Conservation (phyloP, 768 basidiomycete genomes). For the Lyophyllum atratum region DNA sequence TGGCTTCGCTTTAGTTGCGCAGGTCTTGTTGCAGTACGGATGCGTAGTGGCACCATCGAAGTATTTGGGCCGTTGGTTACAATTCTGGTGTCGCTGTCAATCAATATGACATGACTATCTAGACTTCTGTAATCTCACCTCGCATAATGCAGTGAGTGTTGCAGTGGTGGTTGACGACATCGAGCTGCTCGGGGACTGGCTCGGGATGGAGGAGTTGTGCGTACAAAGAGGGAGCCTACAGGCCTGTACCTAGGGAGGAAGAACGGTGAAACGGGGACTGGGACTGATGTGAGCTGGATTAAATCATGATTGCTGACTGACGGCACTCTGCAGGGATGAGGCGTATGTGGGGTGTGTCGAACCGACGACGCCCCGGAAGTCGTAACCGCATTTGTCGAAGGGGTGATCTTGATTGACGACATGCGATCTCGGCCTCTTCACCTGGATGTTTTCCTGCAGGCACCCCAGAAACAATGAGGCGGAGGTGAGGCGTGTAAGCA, state of each 20-base stretch:
- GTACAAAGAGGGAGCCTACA: not conserved
- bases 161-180: constrained; percentile 21
- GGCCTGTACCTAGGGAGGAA: constrained; percentile 3
- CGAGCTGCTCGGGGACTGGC: not conserved
- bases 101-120: constrained; percentile 2
- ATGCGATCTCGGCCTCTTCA: constrained; percentile 23
- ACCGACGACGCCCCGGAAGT: constrained; percentile 10
- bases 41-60: constrained; percentile 57
- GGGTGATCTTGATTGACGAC: constrained; percentile 17
- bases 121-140: constrained; percentile 37
- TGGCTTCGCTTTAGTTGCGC: constrained; percentile 47
- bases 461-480: constrained; percentile 37
- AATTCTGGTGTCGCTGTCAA: constrained; percentile 40
- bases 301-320: not conserved
- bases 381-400: constrained; percentile 25
- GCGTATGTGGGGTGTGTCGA: not conserved
- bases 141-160: constrained; percentile 36
- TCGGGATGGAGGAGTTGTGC: not conserved
- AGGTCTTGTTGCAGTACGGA: constrained; percentile 60
- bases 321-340: not conserved
- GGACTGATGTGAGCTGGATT: constrained; percentile 4
- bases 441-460: not conserved
- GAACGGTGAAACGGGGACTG: not conserved
- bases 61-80: constrained; percentile 56
- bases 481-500: constrained; percentile 25